These are phyloP conservation scores for Sporisorium scitamineum DNA, from an alignment of 1,284 basidiomycete species.

Conservation along the genomic window DNA sequence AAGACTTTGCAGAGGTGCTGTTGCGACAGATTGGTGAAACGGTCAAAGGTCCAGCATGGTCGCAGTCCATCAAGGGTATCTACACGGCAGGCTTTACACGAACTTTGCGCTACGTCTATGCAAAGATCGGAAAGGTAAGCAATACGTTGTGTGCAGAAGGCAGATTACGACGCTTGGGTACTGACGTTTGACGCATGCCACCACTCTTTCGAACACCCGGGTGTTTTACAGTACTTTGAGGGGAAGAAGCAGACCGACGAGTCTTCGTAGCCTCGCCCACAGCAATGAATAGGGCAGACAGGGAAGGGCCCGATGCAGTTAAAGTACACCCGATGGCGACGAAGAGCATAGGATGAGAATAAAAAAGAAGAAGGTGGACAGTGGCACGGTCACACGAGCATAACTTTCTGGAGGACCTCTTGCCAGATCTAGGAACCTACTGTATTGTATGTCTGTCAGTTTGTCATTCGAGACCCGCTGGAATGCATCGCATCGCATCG, in stretches of 20 bases:
- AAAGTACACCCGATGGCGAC: neutral
- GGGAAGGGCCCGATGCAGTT: neutral
- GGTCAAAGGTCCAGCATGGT: conserved; percentile 60
- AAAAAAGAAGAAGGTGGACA: too few relatives aligned
- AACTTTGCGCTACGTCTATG: conserved; percentile 60
- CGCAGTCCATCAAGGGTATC: conserved; percentile 66
- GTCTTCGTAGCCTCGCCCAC: neutral
- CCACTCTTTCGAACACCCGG: neutral
- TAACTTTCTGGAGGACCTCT: neutral
- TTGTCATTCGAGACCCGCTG: too few relatives aligned
- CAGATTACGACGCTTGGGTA: too few relatives aligned
- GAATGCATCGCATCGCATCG: neutral
- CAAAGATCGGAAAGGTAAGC: conserved; percentile 65
- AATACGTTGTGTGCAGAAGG: neutral
- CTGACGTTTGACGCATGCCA: neutral
- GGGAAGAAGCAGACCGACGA: conserved; percentile 34
- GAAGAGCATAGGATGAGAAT: too few relatives aligned
- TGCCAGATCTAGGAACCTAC: neutral
- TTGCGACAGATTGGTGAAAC: conserved; percentile 53
- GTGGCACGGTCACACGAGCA: conserved; percentile 2
- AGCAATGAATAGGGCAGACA: neutral
- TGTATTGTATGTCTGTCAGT: neutral
- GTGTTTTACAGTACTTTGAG: conserved; percentile 56
- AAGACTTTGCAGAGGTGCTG: conserved; percentile 56
- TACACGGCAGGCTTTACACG: conserved; percentile 65